Base-by-base conservation (phyloP, 331 rosid species). In the Spiraea crenata region DNA sequence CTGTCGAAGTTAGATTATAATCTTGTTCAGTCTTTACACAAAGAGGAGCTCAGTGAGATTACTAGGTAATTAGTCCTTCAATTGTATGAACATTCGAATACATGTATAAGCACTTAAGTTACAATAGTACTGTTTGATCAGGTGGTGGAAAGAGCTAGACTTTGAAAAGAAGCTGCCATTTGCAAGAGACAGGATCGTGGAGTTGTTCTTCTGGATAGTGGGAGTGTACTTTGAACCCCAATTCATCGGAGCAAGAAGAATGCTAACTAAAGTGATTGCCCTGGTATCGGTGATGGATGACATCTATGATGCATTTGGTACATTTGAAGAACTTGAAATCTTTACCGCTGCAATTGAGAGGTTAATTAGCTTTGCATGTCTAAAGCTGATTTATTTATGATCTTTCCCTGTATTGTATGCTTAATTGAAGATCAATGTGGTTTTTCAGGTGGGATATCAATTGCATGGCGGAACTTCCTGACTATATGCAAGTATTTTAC, bases 121-220 rank as follows among this genome's bases (percentile, higher is more conserved):
- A 1, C 1, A 42, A 6, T 42, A 63, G 11, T 44, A 19, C 7
- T 42, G 9, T 42, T 42, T 5, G 6, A 5, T 63, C 38, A 78
- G 86, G 70, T 82, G 83, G 83, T 82, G 86, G 86, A 82, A 82
- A 42, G 76, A 67, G 11, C 57, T 77, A 34, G 66, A 65, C 46
- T 25, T 81, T 7, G 9, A 45, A 42, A 68, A 1, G 20, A 63
- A 56, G 57, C 16, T 82, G 31, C 31, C 31, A 25, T 25, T 25
- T 25, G 31, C 31, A 25, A 25, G 31, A 25, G 31, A 25, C 31
- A 73, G 85, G 34, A 2, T 74, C 10, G 73, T 25, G 7, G 77
- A 81, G 47, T 37, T 69, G 31, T 81, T 72, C 57, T 81, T 68
- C 31, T 25, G 31, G 31, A 25, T 25, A 25, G 31, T 25, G 31